phyloP scores from a whole-genome alignment of 352 stramenopile genomes.

The Sclerospora graminicola region DNA sequence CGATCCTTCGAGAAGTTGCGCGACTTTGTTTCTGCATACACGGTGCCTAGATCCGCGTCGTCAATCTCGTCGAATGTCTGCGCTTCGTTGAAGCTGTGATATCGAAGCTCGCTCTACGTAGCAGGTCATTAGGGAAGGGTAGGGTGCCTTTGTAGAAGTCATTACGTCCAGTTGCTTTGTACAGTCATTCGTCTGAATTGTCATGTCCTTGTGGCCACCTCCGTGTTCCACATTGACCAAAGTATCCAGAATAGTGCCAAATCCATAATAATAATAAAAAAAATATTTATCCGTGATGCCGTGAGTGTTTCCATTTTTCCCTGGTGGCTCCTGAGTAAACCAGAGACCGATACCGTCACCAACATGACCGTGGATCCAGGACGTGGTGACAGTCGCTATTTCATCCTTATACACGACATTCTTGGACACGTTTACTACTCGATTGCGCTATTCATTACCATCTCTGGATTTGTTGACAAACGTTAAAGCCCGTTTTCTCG shows the following conservation, averaged over 20 bases:
- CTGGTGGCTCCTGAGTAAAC: conserved; percentile 48
- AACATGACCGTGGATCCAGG: conserved; percentile 70
- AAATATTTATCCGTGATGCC: conserved; percentile 66
- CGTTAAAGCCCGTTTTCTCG: no score
- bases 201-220: conserved; percentile 74
- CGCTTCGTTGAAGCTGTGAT: conserved; percentile 65
- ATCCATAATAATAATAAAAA: no score
- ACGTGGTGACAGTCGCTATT: conserved; percentile 51
- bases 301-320: conserved; percentile 60
- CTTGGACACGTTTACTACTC: no score
- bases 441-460: no score
- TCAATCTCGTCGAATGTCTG: conserved; percentile 50
- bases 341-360: conserved; percentile 67
- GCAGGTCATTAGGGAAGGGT: conserved; percentile 58
- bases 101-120: conserved; percentile 48
- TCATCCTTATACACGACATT: conserved; percentile 32
- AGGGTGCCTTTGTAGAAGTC: conserved; percentile 58
- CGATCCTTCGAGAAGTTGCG: conserved; percentile 83
- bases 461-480: no score
- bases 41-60: conserved; percentile 38
- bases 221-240: conserved; percentile 74
- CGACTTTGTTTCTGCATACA: conserved; percentile 62
- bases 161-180: conserved; percentile 51
- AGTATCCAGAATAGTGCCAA: conserved; percentile 69
- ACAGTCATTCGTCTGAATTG: conserved; percentile 68